phyloP scores from a whole-genome alignment of 2,329 filamentous ascomycete species.

The Aspergillus pseudotamarii region DNA sequence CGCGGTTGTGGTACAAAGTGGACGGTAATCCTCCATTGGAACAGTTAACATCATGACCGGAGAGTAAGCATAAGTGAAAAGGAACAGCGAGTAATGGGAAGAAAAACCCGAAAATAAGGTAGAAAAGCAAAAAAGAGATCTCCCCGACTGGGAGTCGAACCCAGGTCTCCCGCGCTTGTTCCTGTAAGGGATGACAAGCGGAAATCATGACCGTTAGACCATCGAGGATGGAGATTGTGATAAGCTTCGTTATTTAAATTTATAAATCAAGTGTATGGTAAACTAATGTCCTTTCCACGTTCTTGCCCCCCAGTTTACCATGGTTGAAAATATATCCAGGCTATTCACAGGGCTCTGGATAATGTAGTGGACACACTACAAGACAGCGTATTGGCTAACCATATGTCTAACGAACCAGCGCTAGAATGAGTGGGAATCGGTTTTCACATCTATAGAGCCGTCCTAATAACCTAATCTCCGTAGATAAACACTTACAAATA shows the following conservation, averaged over 20 bases:
- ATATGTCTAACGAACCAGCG: neutral
- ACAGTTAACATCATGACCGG: no score
- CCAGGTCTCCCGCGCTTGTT: slow-evolving; percentile 19
- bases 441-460: neutral
- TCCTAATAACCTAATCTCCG: neutral
- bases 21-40: no score
- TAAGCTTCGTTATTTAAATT: fast-evolving
- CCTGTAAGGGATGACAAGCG: slow-evolving; percentile 15
- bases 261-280: no score
- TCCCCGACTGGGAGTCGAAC: slow-evolving; percentile 18
- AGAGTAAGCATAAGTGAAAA: no score
- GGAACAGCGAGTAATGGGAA: no score
- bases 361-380: neutral
- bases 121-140: neutral
- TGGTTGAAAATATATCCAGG: neutral
- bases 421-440: neutral
- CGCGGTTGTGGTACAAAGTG: no score
- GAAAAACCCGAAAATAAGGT: no score
- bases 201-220: slow-evolving; percentile 21
- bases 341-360: neutral
- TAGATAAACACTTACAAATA: neutral
- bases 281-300: no score
- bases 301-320: neutral
- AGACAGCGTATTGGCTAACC: neutral
- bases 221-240: slow-evolving; percentile 10